Evolutionary conservation across 2,329 filamentous ascomycete genomes (phyloP), one percentile per base, ranked within the genome.

Genomic region (Ceratocystis lukuohia): DNA sequence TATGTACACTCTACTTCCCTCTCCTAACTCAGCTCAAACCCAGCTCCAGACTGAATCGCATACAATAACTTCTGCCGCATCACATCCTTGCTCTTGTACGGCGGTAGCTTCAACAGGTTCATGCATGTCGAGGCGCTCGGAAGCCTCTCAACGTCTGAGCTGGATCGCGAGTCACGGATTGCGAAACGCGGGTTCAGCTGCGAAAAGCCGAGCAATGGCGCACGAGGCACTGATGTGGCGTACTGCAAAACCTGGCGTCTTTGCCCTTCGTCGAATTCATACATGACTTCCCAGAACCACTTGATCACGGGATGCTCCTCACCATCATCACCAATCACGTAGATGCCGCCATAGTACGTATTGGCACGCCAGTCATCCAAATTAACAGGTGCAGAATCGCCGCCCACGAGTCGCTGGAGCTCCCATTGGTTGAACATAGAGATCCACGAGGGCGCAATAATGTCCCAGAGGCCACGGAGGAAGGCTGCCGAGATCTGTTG

Each of bases 381-480:
- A 72, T 96, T 88, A 67, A 99, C 95, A 69, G 89, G 86, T 8
- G 87, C 87, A 33, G 86, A 87, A 71, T 96, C 91, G 56, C 94
- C 94, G 65, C 91, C 90, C 17, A 99, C 88, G 5, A 99, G 85
- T 1, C 90, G 94, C 76, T 97, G 94, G 3, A 99, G 82, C 74
- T 99, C 94, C 2, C 85, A 85, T 74, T 96, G 93, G 75, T 99
- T 99, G 80, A 99, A 99, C 94, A 99, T 97, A 71, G 88, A 91
- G 3, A 99, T 82, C 94, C 94, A 99, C 2, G 85, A 84, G 0
- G 93, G 92, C 67, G 92, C 88, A 70, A 99, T 94, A 73, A 99
- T 96, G 70, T 87, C 82, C 25, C 88, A 85, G 1, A 99, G 84
- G 0, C 94, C 94, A 66, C 85, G 85, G 6, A 99, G 82, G 74